These are phyloP conservation scores for Podaxis sp. DNA, from an alignment of 768 basidiomycete genomes.

Conservation along the genomic window DNA sequence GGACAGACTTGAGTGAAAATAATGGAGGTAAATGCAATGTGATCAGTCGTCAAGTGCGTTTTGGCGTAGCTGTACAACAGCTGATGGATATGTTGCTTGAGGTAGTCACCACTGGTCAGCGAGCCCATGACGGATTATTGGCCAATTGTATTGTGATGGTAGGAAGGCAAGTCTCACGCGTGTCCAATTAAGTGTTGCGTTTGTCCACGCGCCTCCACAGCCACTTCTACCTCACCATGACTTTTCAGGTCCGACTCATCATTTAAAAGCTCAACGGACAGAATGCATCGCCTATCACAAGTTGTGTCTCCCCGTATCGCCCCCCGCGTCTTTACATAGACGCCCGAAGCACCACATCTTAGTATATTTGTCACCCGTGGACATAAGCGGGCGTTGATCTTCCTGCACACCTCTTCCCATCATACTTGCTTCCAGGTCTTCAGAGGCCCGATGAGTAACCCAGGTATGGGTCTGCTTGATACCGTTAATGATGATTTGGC, in stretches of 20 bases:
- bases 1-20: not conserved
- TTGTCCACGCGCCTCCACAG: no score
- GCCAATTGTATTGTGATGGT: not conserved
- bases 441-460: not conserved
- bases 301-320: not conserved
- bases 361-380: no score
- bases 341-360: no score
- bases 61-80: slow-evolving; percentile 12
- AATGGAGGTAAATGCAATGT: slow-evolving; percentile 4
- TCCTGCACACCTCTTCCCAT: not conserved
- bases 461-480: not conserved
- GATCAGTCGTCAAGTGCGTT: slow-evolving; percentile 10
- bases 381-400: not conserved
- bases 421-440: not conserved
- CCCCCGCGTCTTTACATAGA: no score
- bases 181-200: not conserved
- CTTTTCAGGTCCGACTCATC: no score
- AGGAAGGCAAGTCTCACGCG: not conserved
- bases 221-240: no score
- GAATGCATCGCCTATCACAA: not conserved
- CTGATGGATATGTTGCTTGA: slow-evolving; percentile 7
- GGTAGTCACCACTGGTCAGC: not conserved
- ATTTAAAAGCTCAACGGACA: not conserved
- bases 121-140: not conserved
- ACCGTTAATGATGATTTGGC: no score